Conservation (phyloP, 768 basidiomycete genomes). For the Pulveroboletus frians region DNA sequence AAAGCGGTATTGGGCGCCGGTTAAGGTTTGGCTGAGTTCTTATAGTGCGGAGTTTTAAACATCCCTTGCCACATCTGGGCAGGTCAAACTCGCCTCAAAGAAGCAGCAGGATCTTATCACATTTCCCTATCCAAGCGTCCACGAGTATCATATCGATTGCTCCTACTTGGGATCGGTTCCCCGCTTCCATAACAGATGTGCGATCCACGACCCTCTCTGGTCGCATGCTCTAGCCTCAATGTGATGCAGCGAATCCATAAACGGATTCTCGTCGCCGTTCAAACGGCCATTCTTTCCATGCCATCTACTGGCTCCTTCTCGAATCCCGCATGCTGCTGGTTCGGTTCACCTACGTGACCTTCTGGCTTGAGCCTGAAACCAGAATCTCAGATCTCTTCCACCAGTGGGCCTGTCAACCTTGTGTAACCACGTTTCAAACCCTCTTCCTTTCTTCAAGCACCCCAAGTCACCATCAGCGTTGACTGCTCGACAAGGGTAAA, state of each 20-base stretch:
- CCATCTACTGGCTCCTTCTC: not conserved
- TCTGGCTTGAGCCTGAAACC: not conserved
- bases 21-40: conserved; percentile 22
- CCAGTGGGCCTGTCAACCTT: not conserved
- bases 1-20: conserved; percentile 9
- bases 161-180: not conserved
- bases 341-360: not conserved
- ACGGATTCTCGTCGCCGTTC: conserved; percentile 4
- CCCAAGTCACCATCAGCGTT: not conserved
- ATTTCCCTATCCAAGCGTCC: conserved; percentile 1
- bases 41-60: conserved; percentile 32
- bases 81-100: not conserved
- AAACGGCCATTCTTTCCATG: not conserved
- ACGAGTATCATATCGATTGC: not conserved
- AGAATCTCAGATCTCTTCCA: not conserved
- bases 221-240: conserved; percentile 13
- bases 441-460: not conserved
- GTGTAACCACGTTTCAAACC: not conserved
- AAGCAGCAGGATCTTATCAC: conserved; percentile 9
- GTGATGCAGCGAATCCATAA: not conserved
- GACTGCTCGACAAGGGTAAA: conserved; percentile 4
- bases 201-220: not conserved
- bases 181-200: not conserved
- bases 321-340: not conserved
- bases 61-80: conserved; percentile 28